Conservation (phyloP, 208 protist species). For the Leishmania martiniquensis region DNA sequence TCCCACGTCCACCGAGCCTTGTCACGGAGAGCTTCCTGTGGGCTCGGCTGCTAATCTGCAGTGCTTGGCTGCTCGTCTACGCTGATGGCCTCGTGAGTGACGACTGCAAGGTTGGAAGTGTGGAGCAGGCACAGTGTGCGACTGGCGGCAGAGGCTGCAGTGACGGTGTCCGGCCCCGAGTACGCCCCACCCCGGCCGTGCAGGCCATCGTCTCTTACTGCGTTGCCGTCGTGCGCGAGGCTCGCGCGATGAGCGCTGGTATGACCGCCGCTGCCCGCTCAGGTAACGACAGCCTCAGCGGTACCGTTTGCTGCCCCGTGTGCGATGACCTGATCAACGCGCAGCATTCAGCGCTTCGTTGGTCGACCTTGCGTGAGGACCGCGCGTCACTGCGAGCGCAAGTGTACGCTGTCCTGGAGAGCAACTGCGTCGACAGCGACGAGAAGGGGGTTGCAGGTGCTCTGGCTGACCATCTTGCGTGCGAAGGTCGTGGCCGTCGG, state of each 20-base stretch:
- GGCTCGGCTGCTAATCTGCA: conserved; percentile 65
- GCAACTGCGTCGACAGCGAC: conserved; percentile 10
- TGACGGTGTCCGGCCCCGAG: conserved; percentile 1
- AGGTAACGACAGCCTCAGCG: background rate
- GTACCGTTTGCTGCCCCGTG: conserved; percentile 40
- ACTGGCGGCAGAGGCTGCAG: background rate
- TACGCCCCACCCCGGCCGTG: conserved; percentile 20
- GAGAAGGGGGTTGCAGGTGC: conserved; percentile 9
- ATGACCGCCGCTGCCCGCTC: conserved; percentile 23
- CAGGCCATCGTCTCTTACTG: conserved; percentile 39
- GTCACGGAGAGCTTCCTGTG: conserved; percentile 59
- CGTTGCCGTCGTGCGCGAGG: conserved; percentile 47
- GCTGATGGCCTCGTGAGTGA: conserved; percentile 29
- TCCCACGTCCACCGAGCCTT: conserved; percentile 45
- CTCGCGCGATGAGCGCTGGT: conserved; percentile 29
- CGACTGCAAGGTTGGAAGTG: background rate
- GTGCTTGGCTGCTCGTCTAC: conserved; percentile 60
- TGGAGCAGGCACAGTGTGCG: background rate
- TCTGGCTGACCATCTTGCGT: conserved; percentile 14
- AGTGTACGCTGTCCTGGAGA: conserved; percentile 26
- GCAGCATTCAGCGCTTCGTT: conserved; percentile 30
- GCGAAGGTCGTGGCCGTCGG: conserved; percentile 22
- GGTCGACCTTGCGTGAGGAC: conserved; percentile 45
- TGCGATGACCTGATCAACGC: conserved; percentile 39
- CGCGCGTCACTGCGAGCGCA: conserved; percentile 29